Conservation (phyloP, 2,329 filamentous ascomycete species). For the Stagonosporopsis rhizophila region DNA sequence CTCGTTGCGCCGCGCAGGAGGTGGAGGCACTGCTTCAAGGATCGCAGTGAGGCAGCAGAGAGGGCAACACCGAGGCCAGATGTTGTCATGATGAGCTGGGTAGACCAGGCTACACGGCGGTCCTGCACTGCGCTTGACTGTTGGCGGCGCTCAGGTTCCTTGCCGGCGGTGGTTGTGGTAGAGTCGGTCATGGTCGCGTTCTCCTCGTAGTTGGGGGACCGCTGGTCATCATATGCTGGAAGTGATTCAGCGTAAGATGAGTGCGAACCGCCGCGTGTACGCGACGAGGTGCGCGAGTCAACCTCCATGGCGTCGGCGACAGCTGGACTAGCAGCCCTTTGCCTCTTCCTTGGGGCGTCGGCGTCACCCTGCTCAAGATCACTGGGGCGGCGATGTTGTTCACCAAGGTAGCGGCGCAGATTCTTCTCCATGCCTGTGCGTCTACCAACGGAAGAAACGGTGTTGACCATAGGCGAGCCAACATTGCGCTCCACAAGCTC, state of each 20-base stretch:
- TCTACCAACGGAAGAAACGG: conserved; percentile 81
- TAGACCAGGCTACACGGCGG: conserved; percentile 70
- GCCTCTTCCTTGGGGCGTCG: conserved; percentile 49
- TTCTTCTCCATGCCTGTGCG: conserved; percentile 88
- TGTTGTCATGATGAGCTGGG: conserved; percentile 85
- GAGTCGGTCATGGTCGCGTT: conserved; percentile 46
- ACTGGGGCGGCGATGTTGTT: conserved; percentile 57
- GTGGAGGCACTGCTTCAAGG: conserved; percentile 81
- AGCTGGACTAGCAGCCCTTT: conserved; percentile 51
- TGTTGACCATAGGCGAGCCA: conserved; percentile 81
- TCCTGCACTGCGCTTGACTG: conserved; percentile 39
- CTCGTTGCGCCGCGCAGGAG: conserved; percentile 84
- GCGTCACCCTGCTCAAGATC: conserved; percentile 57
- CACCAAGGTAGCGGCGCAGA: conserved; percentile 81
- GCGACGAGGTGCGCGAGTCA: conserved; percentile 50
- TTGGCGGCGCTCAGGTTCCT: conserved; percentile 22
- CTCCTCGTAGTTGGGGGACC: conserved; percentile 78
- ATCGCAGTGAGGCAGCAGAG: conserved; percentile 84
- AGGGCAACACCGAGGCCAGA: conserved; percentile 91
- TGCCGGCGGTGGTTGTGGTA: conserved; percentile 28
- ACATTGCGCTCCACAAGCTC: conserved; percentile 91
- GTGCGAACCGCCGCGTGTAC: conserved; percentile 63
- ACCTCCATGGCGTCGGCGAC: conserved; percentile 54
- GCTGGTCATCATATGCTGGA: conserved; percentile 82
- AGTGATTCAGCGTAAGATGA: conserved; percentile 75